Conservation (phyloP, 73 alveolate species). For the Urostyla sp. region DNA sequence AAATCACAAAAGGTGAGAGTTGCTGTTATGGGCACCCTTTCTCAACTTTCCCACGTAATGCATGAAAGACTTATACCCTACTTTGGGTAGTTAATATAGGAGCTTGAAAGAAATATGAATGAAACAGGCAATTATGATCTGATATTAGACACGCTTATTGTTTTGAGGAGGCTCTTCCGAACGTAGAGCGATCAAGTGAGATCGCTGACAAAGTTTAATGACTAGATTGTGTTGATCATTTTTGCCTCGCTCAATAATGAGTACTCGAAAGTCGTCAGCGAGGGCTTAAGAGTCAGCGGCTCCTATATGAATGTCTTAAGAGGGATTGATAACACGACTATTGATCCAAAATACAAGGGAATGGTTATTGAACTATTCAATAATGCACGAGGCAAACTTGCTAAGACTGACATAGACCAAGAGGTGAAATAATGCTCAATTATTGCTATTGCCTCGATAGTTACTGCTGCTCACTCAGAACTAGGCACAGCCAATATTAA, state of each 20-base stretch:
- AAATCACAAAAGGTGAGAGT: constrained; percentile 41
- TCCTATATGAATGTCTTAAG: constrained; percentile 70
- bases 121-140: constrained; percentile 65
- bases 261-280: constrained; percentile 75
- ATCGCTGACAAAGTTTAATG: constrained; percentile 45
- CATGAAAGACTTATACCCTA: constrained; percentile 27
- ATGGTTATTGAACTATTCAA: constrained; percentile 18
- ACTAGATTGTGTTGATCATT: constrained; percentile 46
- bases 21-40: constrained; percentile 56
- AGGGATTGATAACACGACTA: background rate
- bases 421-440: constrained; percentile 79
- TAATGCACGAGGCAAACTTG: constrained; percentile 1
- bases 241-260: constrained; percentile 59
- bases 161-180: constrained; percentile 58
- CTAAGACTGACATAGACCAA: constrained; percentile 74
- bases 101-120: constrained; percentile 61
- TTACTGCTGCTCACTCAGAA: constrained; percentile 60
- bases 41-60: constrained; percentile 47
- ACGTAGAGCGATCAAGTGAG: constrained; percentile 34
- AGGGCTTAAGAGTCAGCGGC: constrained; percentile 76
- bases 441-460: constrained; percentile 68
- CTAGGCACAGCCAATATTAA: constrained; percentile 54
- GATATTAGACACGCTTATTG: constrained; percentile 69
- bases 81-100: constrained; percentile 50
- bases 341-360: background rate